These are phyloP conservation scores for Rhodosorus marinus DNA, from an alignment of 23 red algal species.

Conservation along the genomic window DNA sequence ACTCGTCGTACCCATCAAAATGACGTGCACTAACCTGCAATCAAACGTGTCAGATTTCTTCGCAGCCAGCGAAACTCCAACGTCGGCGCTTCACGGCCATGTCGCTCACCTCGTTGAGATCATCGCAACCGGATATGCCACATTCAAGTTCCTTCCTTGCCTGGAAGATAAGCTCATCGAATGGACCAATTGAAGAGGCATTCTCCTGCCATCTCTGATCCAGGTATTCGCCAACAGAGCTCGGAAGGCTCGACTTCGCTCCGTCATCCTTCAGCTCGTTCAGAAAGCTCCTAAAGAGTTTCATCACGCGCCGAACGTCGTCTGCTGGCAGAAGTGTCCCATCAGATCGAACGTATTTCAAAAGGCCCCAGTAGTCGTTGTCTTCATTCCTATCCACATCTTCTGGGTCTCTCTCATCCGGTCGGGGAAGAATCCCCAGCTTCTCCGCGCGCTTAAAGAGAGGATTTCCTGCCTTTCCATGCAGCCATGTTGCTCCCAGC, in stretches of 20 bases:
- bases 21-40: neutral
- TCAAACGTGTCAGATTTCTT: neutral
- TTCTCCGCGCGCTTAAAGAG: constrained; percentile 30
- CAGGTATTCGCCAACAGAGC: too few species aligned
- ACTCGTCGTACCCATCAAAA: neutral
- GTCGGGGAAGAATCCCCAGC: constrained; percentile 11
- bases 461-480: constrained; percentile 65
- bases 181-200: too few species aligned
- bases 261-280: constrained; percentile 7
- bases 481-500: constrained; percentile 70
- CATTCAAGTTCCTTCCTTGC: too few species aligned
- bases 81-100: too few species aligned
- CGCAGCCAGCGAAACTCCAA: neutral
- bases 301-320: neutral
- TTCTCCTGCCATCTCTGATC: too few species aligned
- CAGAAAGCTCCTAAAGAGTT: neutral
- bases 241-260: too few species aligned
- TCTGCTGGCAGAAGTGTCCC: neutral
- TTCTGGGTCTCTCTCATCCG: constrained; percentile 4
- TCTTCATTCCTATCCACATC: neutral
- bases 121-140: too few species aligned
- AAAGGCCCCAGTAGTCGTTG: neutral
- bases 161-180: too few species aligned
- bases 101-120: too few species aligned
- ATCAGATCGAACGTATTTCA: neutral